Base-by-base conservation (phyloP, 2,329 filamentous ascomycete species). In the Penicillium occitanis region DNA sequence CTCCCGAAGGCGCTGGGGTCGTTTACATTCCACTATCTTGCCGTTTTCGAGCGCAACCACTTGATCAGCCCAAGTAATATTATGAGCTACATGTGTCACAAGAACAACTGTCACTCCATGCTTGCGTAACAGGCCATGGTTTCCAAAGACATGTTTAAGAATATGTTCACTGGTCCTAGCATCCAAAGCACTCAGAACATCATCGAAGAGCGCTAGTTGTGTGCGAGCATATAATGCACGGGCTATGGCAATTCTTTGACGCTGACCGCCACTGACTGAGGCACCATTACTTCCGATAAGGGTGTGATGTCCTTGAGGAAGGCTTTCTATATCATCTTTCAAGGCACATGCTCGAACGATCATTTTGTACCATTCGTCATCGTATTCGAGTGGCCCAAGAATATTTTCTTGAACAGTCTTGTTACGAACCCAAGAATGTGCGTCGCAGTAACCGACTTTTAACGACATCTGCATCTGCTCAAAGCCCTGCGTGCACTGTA, bases 161-260 rank as follows among this genome's bases (percentile, higher is more conserved):
- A 68, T 33, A 44, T 58, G 61, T 30, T 66, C 44, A 50, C 11
- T 37, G 5, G 61, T 93, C 7, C 85, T 82, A 17, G 88, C 86
- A 71, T 98, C 94, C 10, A 98, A 81, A 0, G 91, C 91, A 75
- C 92, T 95, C 0, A 92, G 97, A 0, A 91, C 87, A 74, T 98
- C 95, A 70, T 98, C 94, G 4, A 98, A 82, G 25, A 98, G 33
- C 17, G 62, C 46, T 17, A 66, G 28, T 53, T 89, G 8, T 98
- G 81, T 0, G 97, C 85, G 0, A 91, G 87, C 0, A 92, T 87
- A 73, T 97, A 86, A 60, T 92, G 93, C 91, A 69, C 93, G 85
- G 1, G 93, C 93, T 37, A 98, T 83, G 0, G 91, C 91, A 60
- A 97, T 81, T 63, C 92, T 85, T 76, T 97, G 93, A 66, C 84